Base-by-base conservation (phyloP, 148 eudicot species). In the Polygonum aviculare region DNA sequence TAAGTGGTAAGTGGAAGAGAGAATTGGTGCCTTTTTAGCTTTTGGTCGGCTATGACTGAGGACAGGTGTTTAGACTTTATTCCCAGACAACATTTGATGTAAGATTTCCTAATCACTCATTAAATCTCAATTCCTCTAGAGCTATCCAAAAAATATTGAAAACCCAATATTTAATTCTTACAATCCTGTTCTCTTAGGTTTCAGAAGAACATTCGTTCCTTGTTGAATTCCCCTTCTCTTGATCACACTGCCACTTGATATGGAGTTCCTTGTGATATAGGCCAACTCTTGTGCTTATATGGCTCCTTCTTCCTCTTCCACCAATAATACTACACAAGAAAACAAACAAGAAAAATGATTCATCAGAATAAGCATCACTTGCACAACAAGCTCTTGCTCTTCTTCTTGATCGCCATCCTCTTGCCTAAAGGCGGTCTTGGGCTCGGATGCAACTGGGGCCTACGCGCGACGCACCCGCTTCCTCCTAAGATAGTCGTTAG, bases 361-460 rank as follows among this genome's bases (percentile, higher is more conserved):
- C 74, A 73, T 44, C 47, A 44, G 47, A 44, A 7, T 48, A 72
- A 59, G 2, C 69, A n/a, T 38, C 77, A 72, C 47, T 31, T 71
- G 12, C 55, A 45, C 11, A 44, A 44, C 0, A 70, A 12, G 75
- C 62, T 79, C 52, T 65, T 83, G 2, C 59, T 79, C 55, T 79
- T 80, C 15, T 84, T 69, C 39, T 9, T 84, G n/a, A n/a, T 85
- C 21, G 73, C 65, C 33, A 50, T 74, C 10, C 50, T 76, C 72
- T 62, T 82, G 36, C 62, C 60, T 0, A 80, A 54, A 8, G 88
- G 82, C 5, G 82, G 83, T 26, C 45, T 76, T 1, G 93, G 96
- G 14, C 82, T 95, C 22, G 94, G 87, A 4, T 78, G 79, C 78
- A 95, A 95, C 80, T 95, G 94, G 98, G 99, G 99, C 1, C 52